Evolutionary conservation across 257 asterid species (phyloP).

Genomic region (Ligustrum vulgare): DNA sequence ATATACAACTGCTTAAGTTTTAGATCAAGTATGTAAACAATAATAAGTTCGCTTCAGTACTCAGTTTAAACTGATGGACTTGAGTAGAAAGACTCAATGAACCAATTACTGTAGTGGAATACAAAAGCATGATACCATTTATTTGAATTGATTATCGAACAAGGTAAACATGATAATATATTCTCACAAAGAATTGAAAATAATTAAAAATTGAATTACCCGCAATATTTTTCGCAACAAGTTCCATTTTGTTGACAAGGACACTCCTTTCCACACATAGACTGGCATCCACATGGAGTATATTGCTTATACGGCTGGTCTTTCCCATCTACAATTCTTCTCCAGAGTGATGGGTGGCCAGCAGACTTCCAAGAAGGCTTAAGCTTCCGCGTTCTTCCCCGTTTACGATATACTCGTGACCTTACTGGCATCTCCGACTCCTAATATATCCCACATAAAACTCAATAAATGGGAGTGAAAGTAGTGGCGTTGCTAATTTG

Average conservation of each 20-base stretch:
- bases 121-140: background rate
- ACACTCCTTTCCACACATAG: constrained; percentile 87
- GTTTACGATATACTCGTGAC: constrained; percentile 81
- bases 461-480: background rate
- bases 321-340: constrained; percentile 88
- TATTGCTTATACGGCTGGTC: constrained; percentile 69
- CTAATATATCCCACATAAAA: constrained; percentile 35
- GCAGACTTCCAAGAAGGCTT: constrained; percentile 94
- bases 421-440: constrained; percentile 58
- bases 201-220: constrained; percentile 43
- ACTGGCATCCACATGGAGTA: constrained; percentile 76
- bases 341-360: constrained; percentile 97
- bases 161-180: background rate
- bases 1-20: background rate
- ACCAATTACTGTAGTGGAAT: background rate
- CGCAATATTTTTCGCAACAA: constrained; percentile 86
- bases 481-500: constrained; percentile 4
- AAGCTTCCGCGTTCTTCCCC: constrained; percentile 86
- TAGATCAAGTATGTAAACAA: background rate
- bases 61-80: background rate
- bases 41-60: background rate
- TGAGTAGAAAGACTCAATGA: background rate
- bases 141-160: background rate
- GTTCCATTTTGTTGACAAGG: constrained; percentile 79
- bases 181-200: background rate